These are phyloP conservation scores for Yueomyces sp. DNA, from an alignment of 805 yeast species.

Conservation along the genomic window DNA sequence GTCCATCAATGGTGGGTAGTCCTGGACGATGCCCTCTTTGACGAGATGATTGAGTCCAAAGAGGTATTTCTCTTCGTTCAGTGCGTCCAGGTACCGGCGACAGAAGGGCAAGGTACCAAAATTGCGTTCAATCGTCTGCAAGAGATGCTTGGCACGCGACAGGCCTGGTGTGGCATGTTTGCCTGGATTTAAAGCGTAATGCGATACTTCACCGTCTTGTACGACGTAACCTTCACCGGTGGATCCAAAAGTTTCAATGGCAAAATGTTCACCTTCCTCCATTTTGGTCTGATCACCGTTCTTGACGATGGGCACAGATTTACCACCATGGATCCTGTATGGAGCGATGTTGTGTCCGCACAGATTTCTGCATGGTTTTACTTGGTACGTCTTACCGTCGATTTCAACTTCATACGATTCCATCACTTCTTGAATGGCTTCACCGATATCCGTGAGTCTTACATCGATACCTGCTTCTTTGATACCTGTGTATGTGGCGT, in stretches of 20 bases:
- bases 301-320: constrained; percentile 91
- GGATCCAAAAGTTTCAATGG: constrained; percentile 95
- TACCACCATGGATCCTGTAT: constrained; percentile 83
- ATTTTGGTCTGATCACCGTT: constrained; percentile 89
- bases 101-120: constrained; percentile 97
- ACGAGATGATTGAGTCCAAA: constrained; percentile 78
- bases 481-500: constrained; percentile 89
- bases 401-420: constrained; percentile 89
- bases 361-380: constrained; percentile 81
- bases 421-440: constrained; percentile 93
- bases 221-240: constrained; percentile 90
- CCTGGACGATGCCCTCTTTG: constrained; percentile 76
- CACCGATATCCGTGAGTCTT: constrained; percentile 88
- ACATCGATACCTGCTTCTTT: constrained; percentile 93
- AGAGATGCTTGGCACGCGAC: constrained; percentile 56
- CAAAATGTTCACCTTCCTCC: constrained; percentile 98
- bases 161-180: constrained; percentile 29
- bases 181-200: constrained; percentile 58
- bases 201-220: constrained; percentile 85
- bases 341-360: constrained; percentile 90
- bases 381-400: constrained; percentile 71
- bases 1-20: constrained; percentile 88
- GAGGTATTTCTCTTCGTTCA: constrained; percentile 85
- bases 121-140: constrained; percentile 57
- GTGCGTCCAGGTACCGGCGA: constrained; percentile 80